Evolutionary conservation across 345 rosid genomes (phyloP).

Genomic region (Cardamine resedifolia): DNA sequence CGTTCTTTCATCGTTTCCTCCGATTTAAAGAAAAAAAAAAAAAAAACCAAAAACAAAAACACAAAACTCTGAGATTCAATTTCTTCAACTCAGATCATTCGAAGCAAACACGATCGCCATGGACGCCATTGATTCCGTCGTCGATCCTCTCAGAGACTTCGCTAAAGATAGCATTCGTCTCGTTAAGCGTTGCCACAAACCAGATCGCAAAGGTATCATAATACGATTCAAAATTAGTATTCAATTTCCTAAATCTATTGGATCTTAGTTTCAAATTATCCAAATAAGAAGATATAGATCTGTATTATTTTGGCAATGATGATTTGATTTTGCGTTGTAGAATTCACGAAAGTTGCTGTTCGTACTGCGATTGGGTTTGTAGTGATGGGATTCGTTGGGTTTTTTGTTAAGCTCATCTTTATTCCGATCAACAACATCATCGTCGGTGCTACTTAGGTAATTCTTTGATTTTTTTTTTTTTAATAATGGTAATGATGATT

Average conservation of each 20-base stretch:
- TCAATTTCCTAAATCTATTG: not conserved
- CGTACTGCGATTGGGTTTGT: slow-evolving; percentile 85
- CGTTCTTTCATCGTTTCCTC: slow-evolving; percentile 2
- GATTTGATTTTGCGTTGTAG: slow-evolving; percentile 26
- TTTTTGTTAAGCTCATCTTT: slow-evolving; percentile 73
- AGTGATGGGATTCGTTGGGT: slow-evolving; percentile 85
- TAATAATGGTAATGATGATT: not conserved
- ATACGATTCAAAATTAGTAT: not conserved
- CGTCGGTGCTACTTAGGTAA: slow-evolving; percentile 50
- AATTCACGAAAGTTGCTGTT: slow-evolving; percentile 74
- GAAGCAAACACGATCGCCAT: slow-evolving; percentile 30
- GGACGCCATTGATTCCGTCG: slow-evolving; percentile 75
- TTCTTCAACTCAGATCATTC: slow-evolving; percentile 3
- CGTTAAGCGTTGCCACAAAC: slow-evolving; percentile 82
- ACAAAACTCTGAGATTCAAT: not conserved
- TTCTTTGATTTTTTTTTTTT: not conserved
- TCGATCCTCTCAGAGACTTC: slow-evolving; percentile 79
- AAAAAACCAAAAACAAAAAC: not conserved
- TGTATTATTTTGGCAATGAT: not conserved
- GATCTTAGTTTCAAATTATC: not conserved
- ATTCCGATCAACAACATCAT: slow-evolving; percentile 72
- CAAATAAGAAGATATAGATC: not conserved
- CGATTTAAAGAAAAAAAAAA: not conserved
- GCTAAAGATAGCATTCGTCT: slow-evolving; percentile 76
- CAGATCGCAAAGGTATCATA: slow-evolving; percentile 54